These are phyloP conservation scores for Chaetothyriales sp. DNA, from an alignment of 2,329 filamentous ascomycete species.

Conservation along the genomic window DNA sequence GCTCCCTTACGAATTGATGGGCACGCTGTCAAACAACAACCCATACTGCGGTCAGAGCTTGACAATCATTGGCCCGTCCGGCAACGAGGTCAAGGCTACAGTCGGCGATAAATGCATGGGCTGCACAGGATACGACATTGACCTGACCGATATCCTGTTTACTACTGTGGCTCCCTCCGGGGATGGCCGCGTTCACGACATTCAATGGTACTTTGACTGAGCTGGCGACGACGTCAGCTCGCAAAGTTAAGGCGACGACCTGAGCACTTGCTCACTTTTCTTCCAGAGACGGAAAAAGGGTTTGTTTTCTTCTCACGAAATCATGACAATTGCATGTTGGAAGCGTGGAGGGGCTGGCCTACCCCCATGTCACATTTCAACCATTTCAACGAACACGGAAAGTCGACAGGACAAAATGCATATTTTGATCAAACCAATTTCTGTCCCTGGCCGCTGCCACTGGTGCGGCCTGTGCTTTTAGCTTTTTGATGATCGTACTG, in stretches of 20 bases:
- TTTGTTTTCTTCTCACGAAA: not conserved
- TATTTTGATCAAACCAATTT: not conserved
- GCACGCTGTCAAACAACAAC: conserved; percentile 50
- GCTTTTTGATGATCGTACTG: too few species aligned
- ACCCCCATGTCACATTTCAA: not conserved
- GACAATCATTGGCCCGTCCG: conserved; percentile 40
- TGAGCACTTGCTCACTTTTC: not conserved
- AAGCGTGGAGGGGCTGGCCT: not conserved
- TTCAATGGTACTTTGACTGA: conserved; percentile 30
- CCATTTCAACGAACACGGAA: not conserved
- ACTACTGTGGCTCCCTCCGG: conserved; percentile 21
- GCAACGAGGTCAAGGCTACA: conserved; percentile 43
- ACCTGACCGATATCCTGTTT: conserved; percentile 26
- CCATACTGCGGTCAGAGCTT: conserved; percentile 57
- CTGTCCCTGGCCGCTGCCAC: not conserved
- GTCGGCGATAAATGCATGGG: conserved; percentile 67
- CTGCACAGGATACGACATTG: conserved; percentile 34
- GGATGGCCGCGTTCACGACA: conserved; percentile 29
- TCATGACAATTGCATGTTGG: not conserved
- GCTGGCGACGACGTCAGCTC: not conserved
- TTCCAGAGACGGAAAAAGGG: not conserved
- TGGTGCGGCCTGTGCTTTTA: too few species aligned
- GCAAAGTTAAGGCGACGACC: not conserved
- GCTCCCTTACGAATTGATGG: conserved; percentile 53
- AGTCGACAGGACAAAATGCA: not conserved